Evolutionary conservation across 352 stramenopile species (phyloP).

Genomic region (Thraustochytrium striatum): DNA sequence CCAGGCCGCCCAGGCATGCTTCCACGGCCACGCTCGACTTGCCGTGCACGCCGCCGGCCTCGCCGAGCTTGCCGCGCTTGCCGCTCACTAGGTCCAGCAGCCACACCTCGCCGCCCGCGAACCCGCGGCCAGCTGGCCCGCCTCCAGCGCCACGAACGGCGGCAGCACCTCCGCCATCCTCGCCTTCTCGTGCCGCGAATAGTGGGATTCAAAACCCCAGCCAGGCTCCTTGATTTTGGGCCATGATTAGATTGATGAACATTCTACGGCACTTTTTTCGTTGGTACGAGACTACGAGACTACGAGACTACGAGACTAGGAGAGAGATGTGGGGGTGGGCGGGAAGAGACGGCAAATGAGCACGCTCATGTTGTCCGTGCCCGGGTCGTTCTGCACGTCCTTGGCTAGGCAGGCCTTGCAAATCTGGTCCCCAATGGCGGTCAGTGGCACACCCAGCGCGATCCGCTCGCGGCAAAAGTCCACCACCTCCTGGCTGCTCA

Average conservation of each 20-base stretch:
- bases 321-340: no score
- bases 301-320: no score
- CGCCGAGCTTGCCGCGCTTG: neutral
- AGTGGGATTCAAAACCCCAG: no score
- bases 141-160: neutral
- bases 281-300: no score
- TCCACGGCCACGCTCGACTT: neutral
- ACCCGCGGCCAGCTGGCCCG: neutral
- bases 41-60: neutral
- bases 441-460: neutral
- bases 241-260: no score
- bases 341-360: conserved; percentile 16
- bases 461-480: conserved; percentile 13
- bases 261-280: no score
- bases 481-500: conserved; percentile 81
- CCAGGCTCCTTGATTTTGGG: no score
- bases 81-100: conserved; percentile 8
- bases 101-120: conserved; percentile 27
- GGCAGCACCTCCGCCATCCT: no score
- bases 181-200: no score
- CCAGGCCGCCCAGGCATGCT: neutral
- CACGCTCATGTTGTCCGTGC: conserved; percentile 46
- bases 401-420: conserved; percentile 19
- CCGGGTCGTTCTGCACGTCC: neutral
- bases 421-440: conserved; percentile 1